These are phyloP conservation scores for Alopecurus myosuroides DNA, from an alignment of 176 grass and related monocot species.

Conservation along the genomic window DNA sequence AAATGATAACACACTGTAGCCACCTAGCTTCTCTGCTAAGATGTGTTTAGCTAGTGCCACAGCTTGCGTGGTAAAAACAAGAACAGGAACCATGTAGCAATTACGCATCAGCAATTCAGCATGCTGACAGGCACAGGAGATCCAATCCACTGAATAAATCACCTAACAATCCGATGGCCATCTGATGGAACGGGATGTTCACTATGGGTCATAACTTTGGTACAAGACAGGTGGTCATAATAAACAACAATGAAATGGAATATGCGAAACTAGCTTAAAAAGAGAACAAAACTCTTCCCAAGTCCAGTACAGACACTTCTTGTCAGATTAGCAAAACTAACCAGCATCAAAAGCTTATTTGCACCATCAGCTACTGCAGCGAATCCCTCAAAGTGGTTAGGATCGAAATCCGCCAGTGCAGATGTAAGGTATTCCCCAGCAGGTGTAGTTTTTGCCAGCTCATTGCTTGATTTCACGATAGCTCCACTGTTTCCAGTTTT, in stretches of 20 bases:
- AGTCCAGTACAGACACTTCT: background rate
- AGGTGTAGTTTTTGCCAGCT: slow-evolving; percentile 84
- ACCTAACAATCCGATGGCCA: background rate
- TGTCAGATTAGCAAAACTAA: slow-evolving; percentile 29
- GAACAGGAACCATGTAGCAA: background rate
- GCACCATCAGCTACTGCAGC: slow-evolving; percentile 96
- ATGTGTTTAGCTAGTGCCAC: background rate
- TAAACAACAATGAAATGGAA: slow-evolving; percentile 1
- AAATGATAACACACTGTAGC: background rate
- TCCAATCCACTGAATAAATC: slow-evolving; percentile 1
- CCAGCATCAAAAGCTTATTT: slow-evolving; percentile 99
- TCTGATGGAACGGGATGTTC: background rate
- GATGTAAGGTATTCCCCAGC: slow-evolving; percentile 96
- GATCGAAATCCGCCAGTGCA: slow-evolving; percentile 91
- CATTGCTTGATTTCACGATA: slow-evolving; percentile 83
- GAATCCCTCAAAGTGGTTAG: slow-evolving; percentile 88
- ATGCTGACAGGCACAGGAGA: background rate
- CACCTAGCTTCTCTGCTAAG: background rate
- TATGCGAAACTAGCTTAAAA: background rate
- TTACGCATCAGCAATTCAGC: background rate
- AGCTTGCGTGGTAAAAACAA: background rate
- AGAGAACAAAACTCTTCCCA: background rate
- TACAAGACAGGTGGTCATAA: background rate
- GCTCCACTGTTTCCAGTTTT: slow-evolving; percentile 77
- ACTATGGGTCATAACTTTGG: background rate